Conservation (phyloP, 257 asterid genomes). For the Primulina huaijiensis region DNA sequence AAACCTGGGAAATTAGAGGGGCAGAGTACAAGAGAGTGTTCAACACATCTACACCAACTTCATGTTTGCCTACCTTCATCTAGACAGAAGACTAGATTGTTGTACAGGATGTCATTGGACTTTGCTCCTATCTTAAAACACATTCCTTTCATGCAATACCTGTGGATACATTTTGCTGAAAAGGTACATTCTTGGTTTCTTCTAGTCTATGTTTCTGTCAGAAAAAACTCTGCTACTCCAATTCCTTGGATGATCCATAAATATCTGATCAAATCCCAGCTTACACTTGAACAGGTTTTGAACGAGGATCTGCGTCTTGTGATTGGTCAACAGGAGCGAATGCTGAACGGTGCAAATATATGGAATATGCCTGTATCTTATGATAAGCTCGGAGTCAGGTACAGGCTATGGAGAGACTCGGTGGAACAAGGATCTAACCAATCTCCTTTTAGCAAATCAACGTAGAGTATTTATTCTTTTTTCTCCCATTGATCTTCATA, state of each 20-base stretch:
- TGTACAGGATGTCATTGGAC: constrained; percentile 96
- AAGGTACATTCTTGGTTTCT: constrained; percentile 44
- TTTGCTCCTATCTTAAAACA: constrained; percentile 85
- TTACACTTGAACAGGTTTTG: constrained; percentile 49
- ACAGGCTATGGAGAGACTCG: constrained; percentile 78
- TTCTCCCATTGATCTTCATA: constrained; percentile 18
- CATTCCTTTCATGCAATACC: constrained; percentile 70
- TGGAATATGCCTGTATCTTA: constrained; percentile 79
- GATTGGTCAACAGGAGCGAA: constrained; percentile 75
- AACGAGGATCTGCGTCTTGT: constrained; percentile 84
- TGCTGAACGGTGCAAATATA: constrained; percentile 70
- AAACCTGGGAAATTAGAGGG: constrained; percentile 89
- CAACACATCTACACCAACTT: constrained; percentile 93
- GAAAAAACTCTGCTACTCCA: background rate
- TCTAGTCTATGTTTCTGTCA: background rate
- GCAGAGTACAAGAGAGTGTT: constrained; percentile 67
- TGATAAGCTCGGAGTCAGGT: constrained; percentile 84
- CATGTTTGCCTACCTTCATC: constrained; percentile 92
- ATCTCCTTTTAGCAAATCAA: constrained; percentile 42
- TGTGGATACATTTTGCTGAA: constrained; percentile 93
- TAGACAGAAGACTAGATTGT: constrained; percentile 73
- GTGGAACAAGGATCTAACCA: constrained; percentile 52
- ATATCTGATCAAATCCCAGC: background rate
- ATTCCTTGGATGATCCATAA: background rate
- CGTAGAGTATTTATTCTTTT: constrained; percentile 20